Percentiles rank a stretch among this genome's conserved stretches.
Evolutionary conservation across 495 filamentous ascomycete genomes (phyloP).

Genomic region (Penicillium lividum): DNA sequence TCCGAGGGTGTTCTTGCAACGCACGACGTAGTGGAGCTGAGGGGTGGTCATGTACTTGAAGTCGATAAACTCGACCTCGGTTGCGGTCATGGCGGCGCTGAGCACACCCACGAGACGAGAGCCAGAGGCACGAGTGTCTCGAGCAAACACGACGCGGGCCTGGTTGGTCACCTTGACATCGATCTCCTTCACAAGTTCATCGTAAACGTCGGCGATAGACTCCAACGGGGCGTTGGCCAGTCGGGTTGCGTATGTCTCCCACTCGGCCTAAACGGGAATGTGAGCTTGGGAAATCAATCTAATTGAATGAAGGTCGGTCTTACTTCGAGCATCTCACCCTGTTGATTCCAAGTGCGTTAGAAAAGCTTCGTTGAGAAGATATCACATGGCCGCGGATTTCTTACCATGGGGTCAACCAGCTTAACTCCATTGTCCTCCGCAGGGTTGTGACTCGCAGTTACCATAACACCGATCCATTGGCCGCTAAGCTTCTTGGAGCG

Average conservation of each 20-base stretch:
- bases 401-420: constrained; percentile 90
- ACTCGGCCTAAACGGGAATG: constrained; percentile 56
- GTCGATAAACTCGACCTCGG: constrained; percentile 71
- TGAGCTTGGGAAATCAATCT: constrained; percentile 9
- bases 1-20: constrained; percentile 88
- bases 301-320: constrained; percentile 6
- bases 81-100: constrained; percentile 72
- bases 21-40: constrained; percentile 93
- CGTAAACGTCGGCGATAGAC: constrained; percentile 72
- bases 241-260: constrained; percentile 84
- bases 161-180: constrained; percentile 70
- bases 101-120: constrained; percentile 77
- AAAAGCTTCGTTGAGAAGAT: background rate
- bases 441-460: constrained; percentile 97
- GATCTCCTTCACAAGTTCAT: constrained; percentile 66
- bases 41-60: constrained; percentile 90
- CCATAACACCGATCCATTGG: constrained; percentile 96
- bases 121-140: constrained; percentile 91
- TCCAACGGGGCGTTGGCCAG: constrained; percentile 82
- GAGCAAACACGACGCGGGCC: constrained; percentile 82
- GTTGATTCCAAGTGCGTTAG: constrained; percentile 11
- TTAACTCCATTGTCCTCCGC: constrained; percentile 98
- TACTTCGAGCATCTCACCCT: constrained; percentile 96
- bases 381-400: constrained; percentile 21
- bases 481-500: constrained; percentile 85